Evolutionary conservation across 2,329 filamentous ascomycete species (phyloP).

Genomic region (Calycina herbarum): DNA sequence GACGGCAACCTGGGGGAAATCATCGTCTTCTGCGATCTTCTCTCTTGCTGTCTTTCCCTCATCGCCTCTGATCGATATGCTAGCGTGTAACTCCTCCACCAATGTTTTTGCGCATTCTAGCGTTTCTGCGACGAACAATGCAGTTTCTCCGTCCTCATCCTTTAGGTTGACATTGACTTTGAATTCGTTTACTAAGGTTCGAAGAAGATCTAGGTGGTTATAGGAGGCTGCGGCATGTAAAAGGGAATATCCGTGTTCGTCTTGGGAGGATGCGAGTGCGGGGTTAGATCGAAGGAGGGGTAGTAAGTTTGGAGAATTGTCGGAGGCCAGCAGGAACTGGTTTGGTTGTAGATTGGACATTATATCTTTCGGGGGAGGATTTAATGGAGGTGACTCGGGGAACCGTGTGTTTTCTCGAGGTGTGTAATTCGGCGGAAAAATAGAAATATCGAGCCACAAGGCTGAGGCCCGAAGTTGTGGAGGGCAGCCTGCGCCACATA

Average conservation of each 20-base stretch:
- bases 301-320: constrained; percentile 73
- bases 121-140: constrained; percentile 89
- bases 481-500: not conserved
- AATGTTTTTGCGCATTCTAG: constrained; percentile 75
- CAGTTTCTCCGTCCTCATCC: constrained; percentile 91
- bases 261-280: constrained; percentile 74
- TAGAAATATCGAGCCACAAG: not conserved
- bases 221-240: constrained; percentile 93
- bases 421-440: not conserved
- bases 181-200: constrained; percentile 72
- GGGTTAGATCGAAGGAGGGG: constrained; percentile 73
- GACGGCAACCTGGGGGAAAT: constrained; percentile 71
- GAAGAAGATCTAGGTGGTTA: constrained; percentile 78
- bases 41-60: constrained; percentile 81
- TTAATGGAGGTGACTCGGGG: not conserved
- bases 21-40: constrained; percentile 75
- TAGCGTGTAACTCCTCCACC: constrained; percentile 77
- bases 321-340: constrained; percentile 75
- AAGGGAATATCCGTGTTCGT: constrained; percentile 91
- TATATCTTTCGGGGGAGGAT: not conserved
- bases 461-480: no score
- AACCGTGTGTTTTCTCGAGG: not conserved
- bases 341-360: constrained; percentile 46
- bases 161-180: constrained; percentile 75
- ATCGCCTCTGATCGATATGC: constrained; percentile 63